Conservation (phyloP, 768 basidiomycete species). For the Tubosaeta sp. region DNA sequence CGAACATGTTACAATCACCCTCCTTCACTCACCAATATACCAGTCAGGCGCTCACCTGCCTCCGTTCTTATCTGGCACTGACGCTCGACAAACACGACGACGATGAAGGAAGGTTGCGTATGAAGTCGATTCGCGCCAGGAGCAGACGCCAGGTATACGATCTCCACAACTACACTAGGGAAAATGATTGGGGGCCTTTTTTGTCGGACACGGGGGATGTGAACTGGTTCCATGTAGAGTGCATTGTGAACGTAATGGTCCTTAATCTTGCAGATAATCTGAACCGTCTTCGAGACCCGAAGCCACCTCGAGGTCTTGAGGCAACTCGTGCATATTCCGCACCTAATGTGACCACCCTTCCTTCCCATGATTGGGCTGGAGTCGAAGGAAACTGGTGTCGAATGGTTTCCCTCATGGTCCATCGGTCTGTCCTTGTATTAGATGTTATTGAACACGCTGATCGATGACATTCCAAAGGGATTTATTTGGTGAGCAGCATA, state of each 20-base stretch:
- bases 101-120: conserved; percentile 18
- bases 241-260: conserved; percentile 49
- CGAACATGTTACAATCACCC: conserved; percentile 31
- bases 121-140: conserved; percentile 35
- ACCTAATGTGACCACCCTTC: conserved; percentile 34
- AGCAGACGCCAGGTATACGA: conserved; percentile 59
- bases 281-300: conserved; percentile 30
- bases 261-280: conserved; percentile 50
- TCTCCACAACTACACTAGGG: conserved; percentile 50
- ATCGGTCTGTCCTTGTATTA: conserved; percentile 36
- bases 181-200: conserved; percentile 58
- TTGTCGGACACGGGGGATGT: conserved; percentile 33
- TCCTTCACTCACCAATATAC: conserved; percentile 25
- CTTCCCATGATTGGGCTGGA: conserved; percentile 65
- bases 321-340: conserved; percentile 54
- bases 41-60: conserved; percentile 37
- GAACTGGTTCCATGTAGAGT: conserved; percentile 56
- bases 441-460: conserved; percentile 31
- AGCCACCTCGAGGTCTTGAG: conserved; percentile 49
- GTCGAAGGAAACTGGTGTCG: conserved; percentile 72
- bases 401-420: conserved; percentile 73
- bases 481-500: conserved; percentile 19
- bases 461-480: conserved; percentile 13
- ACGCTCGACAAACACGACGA: conserved; percentile 35
- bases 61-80: conserved; percentile 48